Evolutionary conservation across 192 early-diverging fungal genomes (phyloP), one percentile per base, ranked within the genome.

Genomic region (Backusella macrospora): DNA sequence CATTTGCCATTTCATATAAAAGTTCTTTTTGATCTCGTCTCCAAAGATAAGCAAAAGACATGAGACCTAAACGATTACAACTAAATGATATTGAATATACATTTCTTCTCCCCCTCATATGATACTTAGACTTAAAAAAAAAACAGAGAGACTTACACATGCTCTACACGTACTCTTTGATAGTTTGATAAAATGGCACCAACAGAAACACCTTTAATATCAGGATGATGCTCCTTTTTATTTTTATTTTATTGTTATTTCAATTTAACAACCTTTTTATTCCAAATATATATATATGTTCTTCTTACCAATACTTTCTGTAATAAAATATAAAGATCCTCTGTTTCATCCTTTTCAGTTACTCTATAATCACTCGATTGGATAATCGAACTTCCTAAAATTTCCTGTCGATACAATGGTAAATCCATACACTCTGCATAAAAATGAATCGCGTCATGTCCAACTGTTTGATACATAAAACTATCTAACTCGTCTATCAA

Each of bases 171-270:
- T 62, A 97, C 92, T n/a, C 96, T 88, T 79, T 99, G 98, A 82
- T 98, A 99, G 76, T 90, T 96, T 4, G 96, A 98, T 67, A 99
- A 85, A 66, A 99, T 99, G 1, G 98, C 98, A 18, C 98, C 98
- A 16, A 94, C 91, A 34, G 94, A 93, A 6, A 99, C 95, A 15
- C 84, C 98, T 70, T 93, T 78, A 13, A 97, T 86, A 26, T 95
- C 91, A 0, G 96, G 93, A 76, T 94, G 87, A 14, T 83, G 62
- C 39, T 76, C 70, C 82, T 84, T 62, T 45, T 68, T 43, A 43
- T 21, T 59, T 59, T 9, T 37, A 4, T 21, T 18, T 39, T n/a
- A 23, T 16, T n/a, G 3, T 49, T 38, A 26, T 34, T 0, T 65
- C 12, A 45, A 62, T 67, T 65, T 18, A 45, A 48, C 18, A 52